These are phyloP conservation scores for Suillus discolor DNA, from an alignment of 768 basidiomycete genomes.

Conservation along the genomic window DNA sequence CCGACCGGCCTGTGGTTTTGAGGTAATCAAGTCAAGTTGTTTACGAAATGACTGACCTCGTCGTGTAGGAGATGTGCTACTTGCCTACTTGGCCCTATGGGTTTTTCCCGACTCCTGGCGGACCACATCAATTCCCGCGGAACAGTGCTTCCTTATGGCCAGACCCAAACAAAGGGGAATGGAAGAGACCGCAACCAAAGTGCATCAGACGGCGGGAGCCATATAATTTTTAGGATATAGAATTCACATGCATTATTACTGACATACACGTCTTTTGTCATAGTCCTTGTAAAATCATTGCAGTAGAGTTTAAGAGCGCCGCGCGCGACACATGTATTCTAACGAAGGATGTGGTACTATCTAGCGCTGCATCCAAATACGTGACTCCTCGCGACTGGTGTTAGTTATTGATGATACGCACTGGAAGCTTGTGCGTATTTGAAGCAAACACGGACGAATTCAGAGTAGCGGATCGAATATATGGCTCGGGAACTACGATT, in stretches of 20 bases:
- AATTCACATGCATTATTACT: too few species aligned
- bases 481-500: background rate
- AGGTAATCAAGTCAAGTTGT: too few species aligned
- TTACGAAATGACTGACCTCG: background rate
- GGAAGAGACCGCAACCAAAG: slow-evolving; percentile 28
- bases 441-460: background rate
- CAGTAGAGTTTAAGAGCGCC: slow-evolving; percentile 15
- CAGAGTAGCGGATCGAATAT: background rate
- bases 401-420: background rate
- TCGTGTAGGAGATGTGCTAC: slow-evolving; percentile 28
- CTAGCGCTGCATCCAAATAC: background rate
- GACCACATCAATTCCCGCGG: background rate
- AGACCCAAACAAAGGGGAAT: slow-evolving; percentile 13
- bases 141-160: background rate
- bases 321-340: too few species aligned
- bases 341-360: background rate
- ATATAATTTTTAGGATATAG: slow-evolving; percentile 2
- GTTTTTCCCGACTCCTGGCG: slow-evolving; percentile 1
- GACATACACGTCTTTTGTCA: background rate
- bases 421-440: background rate
- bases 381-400: background rate
- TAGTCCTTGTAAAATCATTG: background rate
- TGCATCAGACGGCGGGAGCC: slow-evolving; percentile 19
- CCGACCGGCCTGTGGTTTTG: too few species aligned
- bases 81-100: slow-evolving; percentile 27